A percentile compares a stretch with the other conserved stretches of the same genome.
Evolutionary conservation across 176 grass and related monocot species (phyloP).

Genomic region (Alopecurus myosuroides): DNA sequence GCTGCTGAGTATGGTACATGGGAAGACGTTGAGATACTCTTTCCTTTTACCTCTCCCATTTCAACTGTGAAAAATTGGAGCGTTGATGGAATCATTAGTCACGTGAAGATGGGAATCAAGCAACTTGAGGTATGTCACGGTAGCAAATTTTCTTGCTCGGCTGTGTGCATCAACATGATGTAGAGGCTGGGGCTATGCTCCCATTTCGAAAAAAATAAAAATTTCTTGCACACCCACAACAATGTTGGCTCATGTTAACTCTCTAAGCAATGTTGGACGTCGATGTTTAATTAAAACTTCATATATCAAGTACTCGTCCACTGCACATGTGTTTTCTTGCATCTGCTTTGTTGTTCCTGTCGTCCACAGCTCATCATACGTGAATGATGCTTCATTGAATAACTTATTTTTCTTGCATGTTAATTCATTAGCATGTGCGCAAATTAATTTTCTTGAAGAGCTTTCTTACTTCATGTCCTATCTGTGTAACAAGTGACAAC

Average conservation of each 20-base stretch:
- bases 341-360: background rate
- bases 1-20: slow-evolving; percentile 30
- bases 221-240: background rate
- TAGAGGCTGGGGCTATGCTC: too few relatives aligned
- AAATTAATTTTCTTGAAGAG: too few relatives aligned
- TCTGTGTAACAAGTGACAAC: background rate
- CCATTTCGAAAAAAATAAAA: too few relatives aligned
- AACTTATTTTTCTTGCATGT: too few relatives aligned
- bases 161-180: too few relatives aligned
- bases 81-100: background rate
- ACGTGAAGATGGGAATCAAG: background rate
- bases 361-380: background rate
- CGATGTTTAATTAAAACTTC: background rate
- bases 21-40: slow-evolving; percentile 43
- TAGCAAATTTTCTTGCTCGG: too few relatives aligned
- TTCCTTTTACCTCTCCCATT: slow-evolving; percentile 26
- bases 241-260: background rate
- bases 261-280: background rate
- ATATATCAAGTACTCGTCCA: background rate
- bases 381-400: background rate
- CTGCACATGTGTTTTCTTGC: background rate
- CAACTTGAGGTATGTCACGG: slow-evolving; percentile 22
- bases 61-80: background rate
- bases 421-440: too few relatives aligned
- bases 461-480: too few relatives aligned